Evolutionary conservation across 2,329 filamentous ascomycete genomes (phyloP), one percentile per base, ranked within the genome.

Genomic region (Aspergillus ruber): DNA sequence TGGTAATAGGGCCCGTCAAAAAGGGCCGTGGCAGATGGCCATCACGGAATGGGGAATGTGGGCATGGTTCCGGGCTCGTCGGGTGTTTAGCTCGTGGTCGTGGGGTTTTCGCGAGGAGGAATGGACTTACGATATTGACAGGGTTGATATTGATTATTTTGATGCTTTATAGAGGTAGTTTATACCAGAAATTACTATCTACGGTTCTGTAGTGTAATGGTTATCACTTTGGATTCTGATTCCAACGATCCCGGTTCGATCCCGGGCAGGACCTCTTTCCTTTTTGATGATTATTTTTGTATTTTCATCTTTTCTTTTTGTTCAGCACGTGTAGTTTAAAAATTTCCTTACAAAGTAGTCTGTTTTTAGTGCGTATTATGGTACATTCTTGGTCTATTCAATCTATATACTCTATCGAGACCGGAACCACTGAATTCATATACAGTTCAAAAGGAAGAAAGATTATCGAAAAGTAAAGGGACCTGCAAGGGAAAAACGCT

Each of bases 81-180:
- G 46, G 41, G 49, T 48, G 13, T 46, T 64, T 10, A 56, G 57
- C 1, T 41, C 58, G 32, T 53, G 59, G 20, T 56, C 55, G 21
- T 46, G 46, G 39, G 56, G 55, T 17, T 21, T 54, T 13, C 47
- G 48, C 20, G 56, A 63, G 46, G 54, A 54, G n/a, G 46, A 61
- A 46, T 36, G 66, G 43, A 50, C 55, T 1, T 68, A 67, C 50
- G 63, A 68, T 45, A 56, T 66, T 48, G 61, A 67, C 17, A 29
- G 54, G 40, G 56, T 43, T 25, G 40, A 39, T 18, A 17, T 39
- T 39, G 36, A 6, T 35, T 15, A n/a, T 12, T 4, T 13, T 36
- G 33, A 36, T 36, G 8, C 9, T 27, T 36, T 13, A 36, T 36
- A 27, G n/a, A n/a, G n/a, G n/a, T n/a, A n/a, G n/a, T n/a, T n/a